Evolutionary conservation across 2,329 filamentous ascomycete species (phyloP), one percentile per base, ranked within the genome.

Genomic region (Exophiala alcalophila): DNA sequence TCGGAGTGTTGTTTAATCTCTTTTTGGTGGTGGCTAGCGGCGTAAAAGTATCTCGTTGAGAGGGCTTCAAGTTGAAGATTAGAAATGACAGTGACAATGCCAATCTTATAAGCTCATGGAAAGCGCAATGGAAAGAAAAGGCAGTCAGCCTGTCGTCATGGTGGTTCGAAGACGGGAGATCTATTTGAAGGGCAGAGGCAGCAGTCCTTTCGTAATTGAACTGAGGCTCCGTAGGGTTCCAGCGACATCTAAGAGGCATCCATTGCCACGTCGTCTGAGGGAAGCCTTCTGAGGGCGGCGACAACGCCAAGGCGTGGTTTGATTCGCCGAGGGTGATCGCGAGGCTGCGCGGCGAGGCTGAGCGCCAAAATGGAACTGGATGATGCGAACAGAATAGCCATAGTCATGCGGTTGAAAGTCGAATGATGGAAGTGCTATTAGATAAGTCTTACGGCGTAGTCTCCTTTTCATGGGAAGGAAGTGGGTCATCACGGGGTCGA

Each of bases 231-330:
- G 15, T 21, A n/a, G 16, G 27, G 16, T 39, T 36, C 40, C 39
- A 34, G 27, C 16, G 32, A 24, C 14, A 32, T 49, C 42, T 28
- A 39, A 25, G 21, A 11, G n/a, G n/a, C n/a, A n/a, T n/a, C 16
- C 28, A 16, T 46, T 26, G 47, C 47, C 47, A 49, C 47, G 47
- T 49, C 41, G 32, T 39, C 38, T n/a, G 26, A 39, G 24, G 29
- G 47, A 43, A 46, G 42, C 42, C 47, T 49, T 49, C 12, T 8
- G 31, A 29, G 12, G 28, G 41, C 37, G 37, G 42, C 41, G 16
- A 43, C 14, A 29, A 36, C 20, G 38, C 41, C 42, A 45, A 49
- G 47, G 12, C 21, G 31, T 26, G 12, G 9, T 26, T 5, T 44
- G 20, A 44, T 49, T 44, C 26, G 38, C 28, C 10, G 27, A 28